A percentile compares a stretch with the other conserved stretches of the same genome.
Conservation (phyloP, 2,329 filamentous ascomycete genomes). For the Aspergillus unguis region DNA sequence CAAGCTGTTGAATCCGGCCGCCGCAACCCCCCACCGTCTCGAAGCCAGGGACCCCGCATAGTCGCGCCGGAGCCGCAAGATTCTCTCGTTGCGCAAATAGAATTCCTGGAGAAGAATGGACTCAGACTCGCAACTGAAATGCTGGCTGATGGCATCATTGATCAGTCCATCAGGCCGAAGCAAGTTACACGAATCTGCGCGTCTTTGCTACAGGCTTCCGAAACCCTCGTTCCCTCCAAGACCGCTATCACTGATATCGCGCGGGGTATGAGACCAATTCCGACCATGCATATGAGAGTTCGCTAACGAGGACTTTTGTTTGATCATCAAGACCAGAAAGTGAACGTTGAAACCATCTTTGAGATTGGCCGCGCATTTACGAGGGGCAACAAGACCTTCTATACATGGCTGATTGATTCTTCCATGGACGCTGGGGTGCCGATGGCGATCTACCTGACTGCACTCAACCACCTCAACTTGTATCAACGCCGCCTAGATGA, state of each 20-base stretch:
- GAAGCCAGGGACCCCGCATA: background rate
- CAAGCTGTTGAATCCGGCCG: background rate
- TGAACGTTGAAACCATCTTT: constrained; percentile 26
- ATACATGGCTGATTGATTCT: constrained; percentile 21
- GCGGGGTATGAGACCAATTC: constrained; percentile 4
- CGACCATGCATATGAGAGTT: too few species aligned
- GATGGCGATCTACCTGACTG: constrained; percentile 17
- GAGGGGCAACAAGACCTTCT: constrained; percentile 2
- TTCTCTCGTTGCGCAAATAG: background rate
- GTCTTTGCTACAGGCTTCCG: constrained; percentile 15
- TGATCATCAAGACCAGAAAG: background rate
- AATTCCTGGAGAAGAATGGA: constrained; percentile 3
- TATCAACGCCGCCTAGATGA: background rate
- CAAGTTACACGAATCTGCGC: constrained; percentile 18
- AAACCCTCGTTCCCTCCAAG: constrained; percentile 10
- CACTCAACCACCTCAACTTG: constrained; percentile 9
- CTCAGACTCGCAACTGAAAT: background rate
- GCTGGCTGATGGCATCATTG: background rate
- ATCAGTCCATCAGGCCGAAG: constrained; percentile 8
- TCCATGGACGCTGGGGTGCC: constrained; percentile 23
- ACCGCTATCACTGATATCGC: constrained; percentile 9
- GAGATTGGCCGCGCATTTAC: constrained; percentile 20
- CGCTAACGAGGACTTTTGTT: background rate
- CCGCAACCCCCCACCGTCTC: background rate
- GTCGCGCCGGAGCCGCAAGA: background rate